Conservation (phyloP, 257 asterid genomes). For the Solanum chilense region DNA sequence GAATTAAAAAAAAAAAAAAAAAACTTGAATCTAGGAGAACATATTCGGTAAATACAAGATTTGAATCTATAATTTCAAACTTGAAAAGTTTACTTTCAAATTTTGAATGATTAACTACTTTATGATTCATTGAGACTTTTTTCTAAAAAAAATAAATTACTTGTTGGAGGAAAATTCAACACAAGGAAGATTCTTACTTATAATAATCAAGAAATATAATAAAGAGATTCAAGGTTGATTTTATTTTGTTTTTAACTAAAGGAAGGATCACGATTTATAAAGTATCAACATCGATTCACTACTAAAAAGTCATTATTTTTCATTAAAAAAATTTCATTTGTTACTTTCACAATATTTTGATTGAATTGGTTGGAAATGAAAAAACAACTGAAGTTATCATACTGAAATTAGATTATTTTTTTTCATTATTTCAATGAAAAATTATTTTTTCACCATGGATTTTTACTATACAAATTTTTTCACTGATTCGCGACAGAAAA, state of each 20-base stretch:
- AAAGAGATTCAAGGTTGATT: not conserved
- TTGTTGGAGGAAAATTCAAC: not conserved
- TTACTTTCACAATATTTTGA: not conserved
- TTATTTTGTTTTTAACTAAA: not conserved
- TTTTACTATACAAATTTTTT: not conserved
- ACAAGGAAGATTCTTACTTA: not conserved
- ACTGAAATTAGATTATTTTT: not conserved
- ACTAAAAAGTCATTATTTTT: not conserved
- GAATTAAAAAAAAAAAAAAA: not conserved
- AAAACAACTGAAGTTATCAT: not conserved
- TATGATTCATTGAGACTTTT: not conserved
- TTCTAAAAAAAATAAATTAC: not conserved
- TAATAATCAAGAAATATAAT: not conserved
- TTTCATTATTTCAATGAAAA: not conserved
- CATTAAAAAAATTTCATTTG: not conserved
- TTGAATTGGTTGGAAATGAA: not conserved
- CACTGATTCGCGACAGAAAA: too few relatives aligned
- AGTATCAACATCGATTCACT: not conserved
- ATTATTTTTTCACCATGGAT: not conserved
- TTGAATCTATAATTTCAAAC: too few relatives aligned
- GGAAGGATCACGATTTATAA: not conserved
- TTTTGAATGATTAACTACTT: not conserved
- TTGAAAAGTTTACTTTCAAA: too few relatives aligned
- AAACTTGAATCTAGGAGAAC: not conserved
- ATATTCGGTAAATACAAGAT: not conserved